Percentiles rank a stretch among this genome's conserved stretches.
phyloP scores from a whole-genome alignment of 441 rosid species.

The Populus hybrid region DNA sequence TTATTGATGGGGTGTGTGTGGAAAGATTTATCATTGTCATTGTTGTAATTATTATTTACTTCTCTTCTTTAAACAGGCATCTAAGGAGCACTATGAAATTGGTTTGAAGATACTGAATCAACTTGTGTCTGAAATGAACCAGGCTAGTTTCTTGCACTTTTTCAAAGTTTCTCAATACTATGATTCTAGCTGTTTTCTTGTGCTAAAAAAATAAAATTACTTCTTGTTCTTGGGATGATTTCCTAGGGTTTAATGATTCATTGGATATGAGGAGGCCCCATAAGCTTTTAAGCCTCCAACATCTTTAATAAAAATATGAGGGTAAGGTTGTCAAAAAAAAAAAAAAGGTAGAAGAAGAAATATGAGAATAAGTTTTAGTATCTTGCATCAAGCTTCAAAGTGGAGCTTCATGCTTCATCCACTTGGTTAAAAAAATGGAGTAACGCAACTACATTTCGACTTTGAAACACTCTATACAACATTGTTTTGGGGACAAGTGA shows the following conservation, averaged over 20 bases:
- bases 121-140: conserved; percentile 97
- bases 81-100: conserved; percentile 77
- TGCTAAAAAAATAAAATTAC: not conserved
- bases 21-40: not conserved
- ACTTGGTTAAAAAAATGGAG: not conserved
- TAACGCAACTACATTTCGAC: not conserved
- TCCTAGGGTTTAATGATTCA: not conserved
- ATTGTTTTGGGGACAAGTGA: not conserved
- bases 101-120: conserved; percentile 97
- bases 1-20: conserved; percentile 16
- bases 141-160: conserved; percentile 46
- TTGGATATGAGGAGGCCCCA: too few relatives aligned
- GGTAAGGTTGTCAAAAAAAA: too few relatives aligned
- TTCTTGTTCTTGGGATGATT: not conserved
- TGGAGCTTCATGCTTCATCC: too few relatives aligned
- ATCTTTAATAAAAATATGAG: too few relatives aligned
- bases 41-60: not conserved
- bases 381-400: too few relatives aligned
- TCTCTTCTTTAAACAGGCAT: conserved; percentile 50
- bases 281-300: too few relatives aligned
- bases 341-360: not conserved
- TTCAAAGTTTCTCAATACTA: conserved; percentile 1
- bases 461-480: not conserved
- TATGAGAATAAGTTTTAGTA: too few relatives aligned
- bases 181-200: not conserved